Conservation (phyloP, 2,329 filamentous ascomycete genomes). For the Hypoxylon sp. region DNA sequence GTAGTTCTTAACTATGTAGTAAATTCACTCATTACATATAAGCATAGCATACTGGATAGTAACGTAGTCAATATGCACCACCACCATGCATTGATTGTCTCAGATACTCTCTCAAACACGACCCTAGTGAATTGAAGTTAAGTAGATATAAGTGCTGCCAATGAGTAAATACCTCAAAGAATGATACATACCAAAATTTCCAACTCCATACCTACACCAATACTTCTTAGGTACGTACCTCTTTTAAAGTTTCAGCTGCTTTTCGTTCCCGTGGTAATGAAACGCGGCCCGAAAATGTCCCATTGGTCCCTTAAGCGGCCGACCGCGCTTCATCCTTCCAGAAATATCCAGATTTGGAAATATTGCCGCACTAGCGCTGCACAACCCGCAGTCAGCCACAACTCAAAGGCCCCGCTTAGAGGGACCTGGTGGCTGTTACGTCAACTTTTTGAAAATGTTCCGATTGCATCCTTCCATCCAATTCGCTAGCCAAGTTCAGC, state of each 20-base stretch:
- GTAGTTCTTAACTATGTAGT: neutral
- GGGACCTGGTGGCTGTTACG: conserved; percentile 38
- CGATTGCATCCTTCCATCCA: conserved; percentile 1
- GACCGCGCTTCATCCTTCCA: conserved; percentile 37
- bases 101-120: conserved; percentile 8
- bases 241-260: conserved; percentile 44
- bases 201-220: neutral
- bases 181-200: neutral
- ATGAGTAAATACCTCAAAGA: neutral
- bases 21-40: neutral
- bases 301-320: conserved; percentile 44
- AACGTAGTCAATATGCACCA: conserved; percentile 4
- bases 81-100: conserved; percentile 6
- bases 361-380: conserved; percentile 36
- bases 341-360: conserved; percentile 25
- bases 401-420: conserved; percentile 20
- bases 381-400: conserved; percentile 38
- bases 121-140: neutral
- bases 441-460: conserved; percentile 33
- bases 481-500: conserved; percentile 4
- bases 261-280: conserved; percentile 25
- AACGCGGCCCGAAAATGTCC: conserved; percentile 31
- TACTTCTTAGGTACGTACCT: conserved; percentile 38
- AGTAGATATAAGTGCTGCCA: neutral
- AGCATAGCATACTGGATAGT: neutral